Evolutionary conservation across 2,329 filamentous ascomycete species (phyloP), one percentile per base, ranked within the genome.

Genomic region (Atkinsonella texensis): DNA sequence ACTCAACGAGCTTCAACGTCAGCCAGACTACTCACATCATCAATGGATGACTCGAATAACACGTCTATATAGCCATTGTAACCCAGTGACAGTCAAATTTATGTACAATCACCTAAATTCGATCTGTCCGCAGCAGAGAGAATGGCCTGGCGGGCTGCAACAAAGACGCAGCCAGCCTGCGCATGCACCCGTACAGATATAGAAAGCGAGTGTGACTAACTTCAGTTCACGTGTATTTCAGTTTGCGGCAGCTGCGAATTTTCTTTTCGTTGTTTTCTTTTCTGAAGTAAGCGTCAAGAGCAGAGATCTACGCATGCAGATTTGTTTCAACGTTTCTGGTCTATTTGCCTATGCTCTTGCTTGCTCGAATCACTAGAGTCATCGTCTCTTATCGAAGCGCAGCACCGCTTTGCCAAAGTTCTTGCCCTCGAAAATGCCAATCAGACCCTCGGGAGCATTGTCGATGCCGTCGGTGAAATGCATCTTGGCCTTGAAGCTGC

Each of bases 401-500:
- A 93, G 62, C 20, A 93, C 78, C 15, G 87, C 85, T 78, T 95
- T 95, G 59, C 89, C 89, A 68, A 89, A 87, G 72, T 94, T 94
- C 68, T 85, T 77, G 46, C 89, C 89, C 61, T 79, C 66, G 51
- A 93, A 74, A 73, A 94, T 82, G 12, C 81, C 85, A 12, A 91
- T 68, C 54, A 94, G 74, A 0, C 84, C 89, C 52, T 89, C 79
- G 6, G 80, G 72, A 1, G 83, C 84, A n/a, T 87, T 82, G 55
- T 94, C 89, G 54, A 94, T 89, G 18, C 88, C 87, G 50, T 83
- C 74, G 0, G 84, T 89, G 53, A 86, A 71, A 59, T 77, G 72
- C 55, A 84, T 73, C 69, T 83, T 81, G 48, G 80, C 76, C 73
- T 86, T 86, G 72, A 94, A 78, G 5, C 75, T 80, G 12, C 85